Conservation (phyloP, 176 grass and related monocot species). For the Ampelocalamus luodianensis region DNA sequence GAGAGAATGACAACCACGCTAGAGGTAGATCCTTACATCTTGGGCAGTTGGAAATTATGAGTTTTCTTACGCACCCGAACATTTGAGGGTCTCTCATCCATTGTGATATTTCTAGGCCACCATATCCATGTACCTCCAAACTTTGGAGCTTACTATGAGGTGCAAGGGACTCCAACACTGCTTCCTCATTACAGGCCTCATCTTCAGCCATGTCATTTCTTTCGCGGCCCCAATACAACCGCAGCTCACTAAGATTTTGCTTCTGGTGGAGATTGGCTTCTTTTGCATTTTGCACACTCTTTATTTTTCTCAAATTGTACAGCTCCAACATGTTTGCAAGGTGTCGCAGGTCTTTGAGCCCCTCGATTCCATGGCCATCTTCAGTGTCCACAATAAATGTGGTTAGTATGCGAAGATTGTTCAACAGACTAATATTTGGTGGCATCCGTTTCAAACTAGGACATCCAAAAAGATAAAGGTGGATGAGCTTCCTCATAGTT, state of each 20-base stretch:
- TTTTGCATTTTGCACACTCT: neutral
- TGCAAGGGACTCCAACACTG: neutral
- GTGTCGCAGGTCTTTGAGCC: slow-evolving; percentile 5
- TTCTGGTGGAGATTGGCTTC: slow-evolving; percentile 33
- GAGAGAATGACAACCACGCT: neutral
- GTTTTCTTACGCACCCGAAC: neutral
- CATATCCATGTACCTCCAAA: neutral
- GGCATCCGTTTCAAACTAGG: neutral
- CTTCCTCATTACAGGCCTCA: neutral
- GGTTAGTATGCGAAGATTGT: slow-evolving; percentile 9
- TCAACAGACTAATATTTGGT: neutral
- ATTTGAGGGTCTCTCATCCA: slow-evolving; percentile 24
- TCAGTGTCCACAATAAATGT: slow-evolving; percentile 3
- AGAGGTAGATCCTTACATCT: neutral
- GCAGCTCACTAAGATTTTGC: neutral
- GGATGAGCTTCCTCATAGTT: slow-evolving; percentile 4
- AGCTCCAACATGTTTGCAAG: slow-evolving; percentile 15
- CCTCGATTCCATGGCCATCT: slow-evolving; percentile 13
- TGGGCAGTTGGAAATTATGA: neutral
- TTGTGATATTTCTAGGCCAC: neutral
- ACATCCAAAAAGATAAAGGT: slow-evolving; percentile 10
- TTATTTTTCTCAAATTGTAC: slow-evolving; percentile 29
- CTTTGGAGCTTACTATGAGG: neutral
- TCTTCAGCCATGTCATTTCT: too few species aligned
- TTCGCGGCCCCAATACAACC: neutral